Base-by-base conservation (phyloP, 2,329 filamentous ascomycete genomes). In the Fusarium poae region DNA sequence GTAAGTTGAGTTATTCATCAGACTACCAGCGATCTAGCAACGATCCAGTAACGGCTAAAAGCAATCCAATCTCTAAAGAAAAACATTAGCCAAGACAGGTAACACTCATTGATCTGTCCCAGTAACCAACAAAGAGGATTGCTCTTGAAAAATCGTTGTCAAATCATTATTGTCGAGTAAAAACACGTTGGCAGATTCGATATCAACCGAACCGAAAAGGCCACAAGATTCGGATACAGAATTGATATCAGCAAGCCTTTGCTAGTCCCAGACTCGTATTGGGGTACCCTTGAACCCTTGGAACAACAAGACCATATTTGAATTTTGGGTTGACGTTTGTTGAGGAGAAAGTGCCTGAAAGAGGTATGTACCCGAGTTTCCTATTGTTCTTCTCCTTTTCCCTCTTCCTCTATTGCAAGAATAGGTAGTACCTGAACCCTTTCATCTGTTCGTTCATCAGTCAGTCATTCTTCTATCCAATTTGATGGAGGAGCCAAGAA, bases 31-130 rank as follows among this genome's bases (percentile, higher is more conserved):
- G 67, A 70, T 69, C 66, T 56, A 70, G 62, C 67, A 69, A 70
- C 67, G 67, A 70, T 70, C 57, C 66, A 69, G 66, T 53, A 70
- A 69, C 67, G 62, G 57, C 62, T 42, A 70, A 39, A 70, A 39
- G 50, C 57, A 69, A 64, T 70, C 66, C 62, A 69, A 69, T 58
- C 40, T 55, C 30, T 58, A 51, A 20, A 62, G n/a, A 62, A 58
- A 52, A 66, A 58, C 46, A 50, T 56, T 54, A 39, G 46, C 45
- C 27, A 44, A 25, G 29, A 42, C 18, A 27, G 27, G 5, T 39
- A 32, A 20, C 20, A 61, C 29, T 25, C 15, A 8, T 20, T 46
- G 30, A 30, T 42, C 37, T 30, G 46, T 60, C 52, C 43, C 48
- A 62, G 46, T 46, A 43, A 42, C 57, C 30, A 37, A 21, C 39